These are phyloP conservation scores for Aspergillus unguis DNA, from an alignment of 2,329 filamentous ascomycete species.

Conservation along the genomic window DNA sequence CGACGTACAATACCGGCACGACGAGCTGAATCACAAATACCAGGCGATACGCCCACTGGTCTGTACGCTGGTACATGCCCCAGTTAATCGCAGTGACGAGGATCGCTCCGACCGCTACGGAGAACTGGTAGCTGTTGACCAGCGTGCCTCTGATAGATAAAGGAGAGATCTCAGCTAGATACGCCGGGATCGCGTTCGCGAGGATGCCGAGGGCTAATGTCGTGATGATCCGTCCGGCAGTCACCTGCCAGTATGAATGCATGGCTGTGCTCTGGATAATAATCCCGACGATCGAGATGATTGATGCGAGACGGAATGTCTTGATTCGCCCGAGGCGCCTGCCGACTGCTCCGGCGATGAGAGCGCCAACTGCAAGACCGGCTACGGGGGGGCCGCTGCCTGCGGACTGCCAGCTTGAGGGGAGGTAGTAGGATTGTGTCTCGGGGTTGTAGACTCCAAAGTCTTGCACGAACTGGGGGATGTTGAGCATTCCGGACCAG, in stretches of 20 bases:
- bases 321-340: background rate
- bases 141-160: background rate
- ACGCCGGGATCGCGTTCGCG: background rate
- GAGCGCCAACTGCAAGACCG: background rate
- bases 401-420: background rate
- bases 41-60: no score
- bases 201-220: background rate
- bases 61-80: no score
- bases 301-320: background rate
- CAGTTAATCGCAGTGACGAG: no score
- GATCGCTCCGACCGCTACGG: no score
- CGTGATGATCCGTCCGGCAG: background rate
- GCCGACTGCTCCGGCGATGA: background rate
- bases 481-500: background rate
- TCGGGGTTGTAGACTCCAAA: background rate
- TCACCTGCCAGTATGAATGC: background rate
- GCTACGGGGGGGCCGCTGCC: background rate
- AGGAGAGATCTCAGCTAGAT: background rate
- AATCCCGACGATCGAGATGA: background rate
- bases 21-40: background rate
- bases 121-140: background rate
- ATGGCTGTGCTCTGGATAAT: background rate
- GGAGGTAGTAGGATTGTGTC: background rate
- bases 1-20: background rate
- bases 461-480: background rate